Conservation (phyloP, 169 alveolate genomes). For the Plasmodium gallinaceum region DNA sequence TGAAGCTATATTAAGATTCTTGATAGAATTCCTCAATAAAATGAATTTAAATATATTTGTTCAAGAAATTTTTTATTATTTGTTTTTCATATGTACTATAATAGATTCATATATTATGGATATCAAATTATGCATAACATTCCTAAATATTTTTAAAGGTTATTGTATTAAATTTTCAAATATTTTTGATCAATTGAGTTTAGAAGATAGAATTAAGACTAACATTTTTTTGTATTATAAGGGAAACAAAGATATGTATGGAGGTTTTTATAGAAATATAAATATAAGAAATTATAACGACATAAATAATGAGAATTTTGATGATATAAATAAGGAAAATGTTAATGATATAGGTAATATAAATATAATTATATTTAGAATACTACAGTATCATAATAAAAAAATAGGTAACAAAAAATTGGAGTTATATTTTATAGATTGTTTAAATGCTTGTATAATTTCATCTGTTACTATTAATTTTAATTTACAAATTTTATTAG, state of each 20-base stretch:
- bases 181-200: background rate
- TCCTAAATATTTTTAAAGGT: constrained; percentile 29
- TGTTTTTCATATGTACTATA: constrained; percentile 16
- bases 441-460: constrained; percentile 38
- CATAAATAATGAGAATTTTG: background rate
- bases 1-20: constrained; percentile 10
- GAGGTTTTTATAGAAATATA: background rate
- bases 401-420: constrained; percentile 38
- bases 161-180: constrained; percentile 28
- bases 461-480: constrained; percentile 10
- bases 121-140: constrained; percentile 30
- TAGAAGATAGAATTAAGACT: background rate
- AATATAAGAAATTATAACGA: background rate
- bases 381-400: constrained; percentile 12
- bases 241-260: background rate
- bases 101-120: constrained; percentile 39
- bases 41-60: constrained; percentile 28
- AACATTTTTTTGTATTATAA: background rate
- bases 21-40: constrained; percentile 42
- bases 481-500: constrained; percentile 14
- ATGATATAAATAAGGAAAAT: background rate
- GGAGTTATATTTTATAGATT: constrained; percentile 43
- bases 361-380: constrained; percentile 10
- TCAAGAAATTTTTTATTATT: constrained; percentile 6
- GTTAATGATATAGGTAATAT: background rate